phyloP scores from a whole-genome alignment of 202 grass and related monocot genomes.

The Carex sylvatica region DNA sequence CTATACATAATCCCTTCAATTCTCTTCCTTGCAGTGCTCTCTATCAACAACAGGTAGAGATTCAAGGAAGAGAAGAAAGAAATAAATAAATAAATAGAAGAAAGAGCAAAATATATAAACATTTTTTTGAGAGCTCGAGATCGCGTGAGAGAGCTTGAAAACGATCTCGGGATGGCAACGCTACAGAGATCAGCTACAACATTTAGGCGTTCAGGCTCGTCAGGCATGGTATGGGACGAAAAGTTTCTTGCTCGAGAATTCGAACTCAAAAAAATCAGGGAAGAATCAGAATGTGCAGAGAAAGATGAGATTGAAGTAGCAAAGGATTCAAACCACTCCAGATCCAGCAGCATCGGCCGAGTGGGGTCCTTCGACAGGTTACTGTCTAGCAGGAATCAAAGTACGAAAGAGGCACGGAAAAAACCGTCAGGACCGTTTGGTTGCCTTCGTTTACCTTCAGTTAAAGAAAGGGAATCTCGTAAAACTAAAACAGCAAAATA shows the following conservation, averaged over 20 bases:
- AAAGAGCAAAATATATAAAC: no score
- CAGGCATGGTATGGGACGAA: conserved; percentile 69
- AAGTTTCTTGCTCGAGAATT: conserved; percentile 35
- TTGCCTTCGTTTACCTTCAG: background rate
- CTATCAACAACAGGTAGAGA: no score
- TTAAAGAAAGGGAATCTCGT: background rate
- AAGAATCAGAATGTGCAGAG: conserved; percentile 27
- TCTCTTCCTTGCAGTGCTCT: background rate
- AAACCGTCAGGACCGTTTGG: background rate
- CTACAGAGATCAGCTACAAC: conserved; percentile 55
- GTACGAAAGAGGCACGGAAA: background rate
- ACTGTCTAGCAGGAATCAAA: background rate
- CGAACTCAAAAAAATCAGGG: conserved; percentile 11
- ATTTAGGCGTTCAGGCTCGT: conserved; percentile 65
- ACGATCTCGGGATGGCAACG: conserved; percentile 24
- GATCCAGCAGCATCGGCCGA: background rate
- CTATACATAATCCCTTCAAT: background rate
- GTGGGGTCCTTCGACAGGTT: background rate
- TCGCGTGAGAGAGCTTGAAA: no score
- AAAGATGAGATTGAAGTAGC: conserved; percentile 22
- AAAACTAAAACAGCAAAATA: background rate
- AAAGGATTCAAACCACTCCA: background rate
- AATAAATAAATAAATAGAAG: background rate
- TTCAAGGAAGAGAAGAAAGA: background rate
- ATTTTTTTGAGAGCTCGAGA: no score